Evolutionary conservation across 805 yeast species (phyloP).

Genomic region (Lipomyces starkeyi): DNA sequence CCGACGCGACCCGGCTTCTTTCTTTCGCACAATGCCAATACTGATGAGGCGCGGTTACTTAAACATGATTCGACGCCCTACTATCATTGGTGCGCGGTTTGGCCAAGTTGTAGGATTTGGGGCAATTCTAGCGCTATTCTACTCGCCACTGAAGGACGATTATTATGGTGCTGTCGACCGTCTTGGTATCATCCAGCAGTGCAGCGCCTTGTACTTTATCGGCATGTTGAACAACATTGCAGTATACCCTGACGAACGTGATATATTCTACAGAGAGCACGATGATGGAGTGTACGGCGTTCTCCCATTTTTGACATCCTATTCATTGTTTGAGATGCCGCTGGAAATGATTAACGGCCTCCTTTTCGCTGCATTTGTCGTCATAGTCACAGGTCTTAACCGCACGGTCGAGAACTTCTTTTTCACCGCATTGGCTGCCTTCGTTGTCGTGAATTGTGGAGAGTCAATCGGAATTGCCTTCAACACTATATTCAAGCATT

Average conservation of each 20-base stretch:
- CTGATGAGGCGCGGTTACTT: conserved; percentile 50
- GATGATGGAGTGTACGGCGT: conserved; percentile 73
- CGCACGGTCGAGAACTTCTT: conserved; percentile 71
- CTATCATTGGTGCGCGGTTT: conserved; percentile 66
- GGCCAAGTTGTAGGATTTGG: conserved; percentile 70
- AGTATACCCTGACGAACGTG: conserved; percentile 73
- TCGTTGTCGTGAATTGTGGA: conserved; percentile 70
- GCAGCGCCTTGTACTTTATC: conserved; percentile 71
- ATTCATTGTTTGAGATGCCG: conserved; percentile 68
- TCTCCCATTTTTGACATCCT: conserved; percentile 64
- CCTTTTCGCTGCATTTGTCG: conserved; percentile 65
- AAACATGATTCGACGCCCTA: conserved; percentile 58
- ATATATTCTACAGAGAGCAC: conserved; percentile 78
- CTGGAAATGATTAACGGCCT: conserved; percentile 66
- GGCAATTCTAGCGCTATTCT: conserved; percentile 68
- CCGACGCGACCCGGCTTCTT: conserved; percentile 45
- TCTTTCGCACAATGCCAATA: conserved; percentile 48
- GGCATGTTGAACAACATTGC: conserved; percentile 83
- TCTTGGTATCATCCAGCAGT: conserved; percentile 77
- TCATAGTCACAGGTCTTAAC: conserved; percentile 76
- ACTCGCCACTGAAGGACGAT: conserved; percentile 60
- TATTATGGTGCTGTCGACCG: conserved; percentile 63
- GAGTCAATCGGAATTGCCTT: conserved; percentile 85
- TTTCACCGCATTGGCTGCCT: conserved; percentile 60
- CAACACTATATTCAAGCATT: conserved; percentile 71